phyloP scores from a whole-genome alignment of 2,329 filamentous ascomycete species.

The Hyphodiscus sp. region DNA sequence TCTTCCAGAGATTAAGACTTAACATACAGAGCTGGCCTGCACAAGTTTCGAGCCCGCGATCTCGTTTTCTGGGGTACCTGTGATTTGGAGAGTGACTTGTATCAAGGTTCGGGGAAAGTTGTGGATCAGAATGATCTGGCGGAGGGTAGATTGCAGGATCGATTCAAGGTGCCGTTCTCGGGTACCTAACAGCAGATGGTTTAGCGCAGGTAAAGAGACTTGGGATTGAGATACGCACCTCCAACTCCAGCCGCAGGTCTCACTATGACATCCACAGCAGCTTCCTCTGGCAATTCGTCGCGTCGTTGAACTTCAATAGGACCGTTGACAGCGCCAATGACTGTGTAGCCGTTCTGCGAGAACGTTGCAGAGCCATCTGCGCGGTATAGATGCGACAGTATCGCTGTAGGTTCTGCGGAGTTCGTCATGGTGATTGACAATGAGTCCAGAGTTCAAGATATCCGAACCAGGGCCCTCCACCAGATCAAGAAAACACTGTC shows the following conservation, averaged over 20 bases:
- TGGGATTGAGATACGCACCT: slow-evolving; percentile 39
- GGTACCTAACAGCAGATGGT: slow-evolving; percentile 40
- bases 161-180: slow-evolving; percentile 78
- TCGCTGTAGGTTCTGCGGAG: slow-evolving; percentile 38
- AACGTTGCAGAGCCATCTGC: slow-evolving; percentile 78
- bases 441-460: not conserved
- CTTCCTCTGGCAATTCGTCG: slow-evolving; percentile 89
- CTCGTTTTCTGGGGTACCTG: slow-evolving; percentile 61
- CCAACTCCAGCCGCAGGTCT: slow-evolving; percentile 79
- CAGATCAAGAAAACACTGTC: not conserved
- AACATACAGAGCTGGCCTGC: slow-evolving; percentile 51
- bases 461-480: not conserved
- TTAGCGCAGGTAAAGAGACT: not conserved
- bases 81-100: slow-evolving; percentile 75
- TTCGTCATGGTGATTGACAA: slow-evolving; percentile 36
- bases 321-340: slow-evolving; percentile 84
- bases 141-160: slow-evolving; percentile 63
- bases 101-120: slow-evolving; percentile 72
- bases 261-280: slow-evolving; percentile 82
- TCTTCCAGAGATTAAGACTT: slow-evolving; percentile 9
- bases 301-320: slow-evolving; percentile 83
- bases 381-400: slow-evolving; percentile 55
- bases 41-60: slow-evolving; percentile 53
- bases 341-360: slow-evolving; percentile 67
- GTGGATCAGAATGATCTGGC: slow-evolving; percentile 67